Evolutionary conservation across 2,329 filamentous ascomycete genomes (phyloP), one percentile per base, ranked within the genome.

Genomic region (Colletotrichum sp.): DNA sequence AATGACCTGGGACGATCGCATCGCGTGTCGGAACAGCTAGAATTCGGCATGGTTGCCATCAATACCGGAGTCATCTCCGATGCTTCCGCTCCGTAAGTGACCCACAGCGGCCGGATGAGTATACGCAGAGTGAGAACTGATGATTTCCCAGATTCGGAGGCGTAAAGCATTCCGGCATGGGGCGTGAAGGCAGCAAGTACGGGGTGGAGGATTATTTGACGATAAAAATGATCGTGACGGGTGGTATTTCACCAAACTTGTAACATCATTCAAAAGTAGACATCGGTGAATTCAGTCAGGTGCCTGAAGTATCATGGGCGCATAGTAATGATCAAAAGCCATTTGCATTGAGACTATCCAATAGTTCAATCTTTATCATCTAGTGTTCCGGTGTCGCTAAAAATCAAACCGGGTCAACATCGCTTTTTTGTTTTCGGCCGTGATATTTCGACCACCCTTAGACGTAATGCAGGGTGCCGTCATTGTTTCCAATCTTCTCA

Each of bases 1-100:
- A 80, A 81, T 75, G 83, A 89, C 79, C 71, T 88, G 5, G 81
- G 82, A 64, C 79, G 87, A n/a, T 80, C 84, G 11, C 81, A 80
- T 55, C 81, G 87, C 8, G 84, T 90, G 1, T 84, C 86, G 1
- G 88, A 90, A 78, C 85, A 82, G 6, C 82, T 94, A 48, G 89
- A 94, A 77, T 89, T 92, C 2, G 92, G 92, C 13, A 94, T 94
- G 92, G 89, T 94, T 7, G 92, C 91, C 70, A 88, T 92, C 39
- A 93, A 93, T 80, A 92, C 90, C 3, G 91, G 91, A 16, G 71
- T 85, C 27, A 78, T 82, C 19, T 78, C 76, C 2, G 77, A 78
- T 25, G 61, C 77, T 3, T 72, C 71, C 25, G 69, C 77, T 48
- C 78, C 77, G 72, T 93, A 64, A 77, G 76, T 75, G 13, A 39